Percentiles rank a stretch among this genome's conserved stretches.
Evolutionary conservation across 768 basidiomycete species (phyloP).

Genomic region (Leccinellum luteum): DNA sequence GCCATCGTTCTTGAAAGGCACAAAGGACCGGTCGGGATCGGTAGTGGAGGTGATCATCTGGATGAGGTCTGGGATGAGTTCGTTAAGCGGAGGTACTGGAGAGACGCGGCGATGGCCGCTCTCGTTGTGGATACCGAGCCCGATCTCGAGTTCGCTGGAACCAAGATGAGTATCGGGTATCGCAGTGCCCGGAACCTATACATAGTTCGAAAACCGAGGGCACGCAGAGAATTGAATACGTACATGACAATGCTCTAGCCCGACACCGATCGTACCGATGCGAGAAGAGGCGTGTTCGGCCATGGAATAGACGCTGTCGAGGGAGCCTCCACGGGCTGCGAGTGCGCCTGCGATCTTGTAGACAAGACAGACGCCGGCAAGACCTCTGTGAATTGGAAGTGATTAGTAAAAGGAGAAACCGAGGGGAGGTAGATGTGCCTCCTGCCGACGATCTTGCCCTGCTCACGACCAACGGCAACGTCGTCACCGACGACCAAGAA

Average conservation of each 20-base stretch:
- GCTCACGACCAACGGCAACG: constrained; percentile 78
- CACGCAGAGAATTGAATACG: not conserved
- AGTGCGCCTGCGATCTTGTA: constrained; percentile 92
- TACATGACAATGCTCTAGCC: constrained; percentile 88
- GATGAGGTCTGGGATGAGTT: constrained; percentile 69
- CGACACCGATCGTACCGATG: constrained; percentile 81
- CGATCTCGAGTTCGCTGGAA: constrained; percentile 75
- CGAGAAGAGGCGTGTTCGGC: constrained; percentile 66
- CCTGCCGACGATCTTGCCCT: constrained; percentile 83
- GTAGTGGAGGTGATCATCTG: constrained; percentile 66
- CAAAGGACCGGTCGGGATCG: constrained; percentile 76
- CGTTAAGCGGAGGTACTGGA: constrained; percentile 66
- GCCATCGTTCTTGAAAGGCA: constrained; percentile 62
- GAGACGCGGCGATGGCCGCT: constrained; percentile 66
- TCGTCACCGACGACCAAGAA: constrained; percentile 89
- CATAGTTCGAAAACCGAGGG: not conserved
- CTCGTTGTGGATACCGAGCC: constrained; percentile 92
- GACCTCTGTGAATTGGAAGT: constrained; percentile 48
- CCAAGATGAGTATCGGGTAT: constrained; percentile 52
- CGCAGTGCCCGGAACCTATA: constrained; percentile 76
- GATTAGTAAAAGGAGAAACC: not conserved
- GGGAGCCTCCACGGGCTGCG: constrained; percentile 60
- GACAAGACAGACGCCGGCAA: constrained; percentile 78
- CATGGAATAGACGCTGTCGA: constrained; percentile 64
- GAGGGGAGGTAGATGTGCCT: constrained; percentile 38